These are phyloP conservation scores for Tausonia pullulans DNA, from an alignment of 1,284 basidiomycete genomes.

Conservation along the genomic window DNA sequence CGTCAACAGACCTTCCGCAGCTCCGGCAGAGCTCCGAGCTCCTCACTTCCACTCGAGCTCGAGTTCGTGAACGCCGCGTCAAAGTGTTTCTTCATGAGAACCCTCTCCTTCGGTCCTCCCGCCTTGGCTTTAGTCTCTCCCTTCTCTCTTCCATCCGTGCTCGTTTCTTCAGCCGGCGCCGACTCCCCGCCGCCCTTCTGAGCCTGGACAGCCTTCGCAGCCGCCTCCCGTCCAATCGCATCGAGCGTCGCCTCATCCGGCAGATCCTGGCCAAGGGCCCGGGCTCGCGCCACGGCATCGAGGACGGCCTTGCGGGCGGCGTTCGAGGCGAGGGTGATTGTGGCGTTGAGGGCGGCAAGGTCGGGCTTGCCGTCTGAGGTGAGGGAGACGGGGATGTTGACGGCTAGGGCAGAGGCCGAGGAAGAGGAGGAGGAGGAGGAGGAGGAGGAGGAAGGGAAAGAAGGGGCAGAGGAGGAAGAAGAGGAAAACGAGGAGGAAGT, in stretches of 20 bases:
- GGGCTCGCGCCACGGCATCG: too few relatives aligned
- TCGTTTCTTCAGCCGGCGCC: too few relatives aligned
- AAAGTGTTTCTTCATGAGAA: conserved; percentile 55
- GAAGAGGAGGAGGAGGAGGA: not conserved
- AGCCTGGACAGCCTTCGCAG: too few relatives aligned
- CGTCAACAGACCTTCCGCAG: conserved; percentile 46
- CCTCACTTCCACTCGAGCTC: conserved; percentile 70
- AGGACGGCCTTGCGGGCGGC: too few relatives aligned
- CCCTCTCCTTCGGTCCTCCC: conserved; percentile 31
- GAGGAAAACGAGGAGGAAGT: not conserved
- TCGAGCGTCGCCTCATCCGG: too few relatives aligned
- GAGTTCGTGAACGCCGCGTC: conserved; percentile 71
- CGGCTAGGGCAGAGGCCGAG: not conserved
- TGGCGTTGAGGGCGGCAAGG: not conserved
- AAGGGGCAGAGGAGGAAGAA: not conserved
- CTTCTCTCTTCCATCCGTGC: not conserved
- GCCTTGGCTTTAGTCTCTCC: not conserved
- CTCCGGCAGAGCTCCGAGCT: conserved; percentile 63
- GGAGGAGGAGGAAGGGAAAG: not conserved
- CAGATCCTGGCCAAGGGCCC: too few relatives aligned
- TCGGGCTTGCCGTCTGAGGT: not conserved
- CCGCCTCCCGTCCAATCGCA: too few relatives aligned
- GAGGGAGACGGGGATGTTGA: not conserved
- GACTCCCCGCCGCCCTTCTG: too few relatives aligned
- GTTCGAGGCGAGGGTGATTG: too few relatives aligned